Evolutionary conservation across 2,329 filamentous ascomycete species (phyloP), one percentile per base, ranked within the genome.

Genomic region (Claviceps quebecensis): DNA sequence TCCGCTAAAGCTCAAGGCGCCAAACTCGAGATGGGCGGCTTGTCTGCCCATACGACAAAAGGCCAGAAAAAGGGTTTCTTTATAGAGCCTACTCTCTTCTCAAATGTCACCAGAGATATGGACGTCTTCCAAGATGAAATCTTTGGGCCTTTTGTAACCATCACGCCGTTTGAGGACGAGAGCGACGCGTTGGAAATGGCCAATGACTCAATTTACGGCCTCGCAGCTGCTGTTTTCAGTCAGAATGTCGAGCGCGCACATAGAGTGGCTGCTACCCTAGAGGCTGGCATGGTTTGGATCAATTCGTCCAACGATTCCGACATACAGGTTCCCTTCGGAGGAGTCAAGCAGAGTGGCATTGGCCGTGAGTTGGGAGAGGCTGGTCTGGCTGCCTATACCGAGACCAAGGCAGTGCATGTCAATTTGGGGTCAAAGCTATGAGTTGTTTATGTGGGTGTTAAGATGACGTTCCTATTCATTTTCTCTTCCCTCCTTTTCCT

Each of bases 1-100:
- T 62, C 73, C 5, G 86, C 84, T 17, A 85, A 85, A 60, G 72
- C 73, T 4, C 82, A 86, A 61, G 85, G 85, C n/a, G 83, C 84
- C 0, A 84, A 72, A 5, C 71, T 89, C 1, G 69, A 76, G 19
- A 66, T 74, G 2, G 85, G 86, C 14, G 86, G 84, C 11, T 81
- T 80, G 22, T 63, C 66, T 1, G 64, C 65, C 43, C 58, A 59
- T 0, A 60, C 60, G 48, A 57, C 58, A 36, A 57, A 63, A 19
- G 59, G 65, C 1, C 56, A 64, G 7, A 69, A 68, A 22, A 72
- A 69, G 58, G 72, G 72, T 1, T 74, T 63, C 61, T 74, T 72
- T 54, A 66, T 74, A 45, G 64, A 71, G 56, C 71, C 71, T 1
- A 74, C 71, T 3, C 62, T 73, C 40, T 72, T 73, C 56, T 69